Conservation (phyloP, 495 filamentous ascomycete species). For the Staphylotrichum tortipilum region DNA sequence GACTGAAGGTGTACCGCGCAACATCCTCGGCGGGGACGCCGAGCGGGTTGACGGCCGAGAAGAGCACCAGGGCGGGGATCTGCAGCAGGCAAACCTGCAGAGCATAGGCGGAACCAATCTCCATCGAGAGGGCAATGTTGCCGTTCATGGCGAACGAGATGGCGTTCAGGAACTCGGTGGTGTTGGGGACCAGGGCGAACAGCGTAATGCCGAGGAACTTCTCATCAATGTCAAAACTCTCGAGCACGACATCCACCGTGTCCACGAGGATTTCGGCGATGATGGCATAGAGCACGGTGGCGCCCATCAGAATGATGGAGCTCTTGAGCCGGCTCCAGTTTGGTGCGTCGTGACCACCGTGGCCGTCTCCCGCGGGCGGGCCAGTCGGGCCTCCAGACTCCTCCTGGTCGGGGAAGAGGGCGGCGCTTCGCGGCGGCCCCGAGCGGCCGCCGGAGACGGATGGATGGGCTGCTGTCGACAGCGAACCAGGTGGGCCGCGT, state of each 20-base stretch:
- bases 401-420: conserved; percentile 35
- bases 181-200: conserved; percentile 95
- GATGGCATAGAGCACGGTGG: conserved; percentile 86
- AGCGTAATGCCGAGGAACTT: conserved; percentile 97
- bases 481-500: conserved; percentile 12
- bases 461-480: conserved; percentile 15
- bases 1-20: conserved; percentile 71
- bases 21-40: conserved; percentile 43
- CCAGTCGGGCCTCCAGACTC: conserved; percentile 33
- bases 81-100: conserved; percentile 96
- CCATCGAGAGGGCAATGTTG: conserved; percentile 99
- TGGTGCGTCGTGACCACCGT: conserved; percentile 89
- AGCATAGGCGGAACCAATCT: conserved; percentile 96
- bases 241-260: conserved; percentile 88
- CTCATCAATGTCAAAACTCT: conserved; percentile 84
- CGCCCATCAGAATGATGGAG: conserved; percentile 77
- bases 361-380: conserved; percentile 21
- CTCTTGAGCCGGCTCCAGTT: conserved; percentile 95
- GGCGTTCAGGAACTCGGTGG: conserved; percentile 96
- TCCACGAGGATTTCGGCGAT: conserved; percentile 96
- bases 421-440: conserved; percentile 25
- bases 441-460: conserved; percentile 23
- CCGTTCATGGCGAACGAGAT: conserved; percentile 99
- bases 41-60: conserved; percentile 55
- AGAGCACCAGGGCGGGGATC: conserved; percentile 86